Base-by-base conservation (phyloP, 106 monocot species). In the Iris macrosiphon region DNA sequence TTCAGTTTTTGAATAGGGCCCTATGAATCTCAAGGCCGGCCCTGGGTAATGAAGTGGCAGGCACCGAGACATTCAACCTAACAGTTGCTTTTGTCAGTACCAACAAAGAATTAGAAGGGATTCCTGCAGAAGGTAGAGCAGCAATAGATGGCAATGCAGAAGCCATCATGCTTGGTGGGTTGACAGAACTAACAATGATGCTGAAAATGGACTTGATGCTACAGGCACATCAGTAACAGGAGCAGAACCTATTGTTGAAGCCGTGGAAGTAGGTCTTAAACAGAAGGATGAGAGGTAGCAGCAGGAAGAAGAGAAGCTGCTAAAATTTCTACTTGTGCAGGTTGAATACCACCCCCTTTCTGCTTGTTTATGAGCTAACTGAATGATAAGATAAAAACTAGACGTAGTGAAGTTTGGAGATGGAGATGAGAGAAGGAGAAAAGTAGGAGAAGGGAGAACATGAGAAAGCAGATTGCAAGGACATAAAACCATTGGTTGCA, bases 291-390 rank as follows among this genome's bases (percentile, higher is more conserved):
- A 46, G 57, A 28, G 15, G 18, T 17, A 52, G 31, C 1, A 45
- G 40, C 64, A 22, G 68, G 37, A 12, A 35, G 33, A 58, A 37
- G 35, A 33, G 71, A 21, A 53, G 51, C 41, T 59, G 64, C 10
- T 14, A 10, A 56, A 25, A 24, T 59, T 51, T 92, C 76, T 45
- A 20, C 16, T 21, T 41, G 38, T 57, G 25, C 31, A 18, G 43
- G 37, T 23, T 68, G 79, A 67, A 63, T 45, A 55, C 48, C 61
- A 19, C 66, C 57, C n/a, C 32, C 77, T 83, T 21, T 80, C 76
- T 71, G 79, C 77, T 70, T 74, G 66, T 57, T 89, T 83, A 40
- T 83, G 79, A 61, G 89, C 89, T 48, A 83, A 57, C 89, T 89
- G 72, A 67, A 54, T n/a, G n/a, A n/a, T 16, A 39, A 17, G 40